Evolutionary conservation across 768 basidiomycete genomes (phyloP).

Genomic region (Suillus alpinus): DNA sequence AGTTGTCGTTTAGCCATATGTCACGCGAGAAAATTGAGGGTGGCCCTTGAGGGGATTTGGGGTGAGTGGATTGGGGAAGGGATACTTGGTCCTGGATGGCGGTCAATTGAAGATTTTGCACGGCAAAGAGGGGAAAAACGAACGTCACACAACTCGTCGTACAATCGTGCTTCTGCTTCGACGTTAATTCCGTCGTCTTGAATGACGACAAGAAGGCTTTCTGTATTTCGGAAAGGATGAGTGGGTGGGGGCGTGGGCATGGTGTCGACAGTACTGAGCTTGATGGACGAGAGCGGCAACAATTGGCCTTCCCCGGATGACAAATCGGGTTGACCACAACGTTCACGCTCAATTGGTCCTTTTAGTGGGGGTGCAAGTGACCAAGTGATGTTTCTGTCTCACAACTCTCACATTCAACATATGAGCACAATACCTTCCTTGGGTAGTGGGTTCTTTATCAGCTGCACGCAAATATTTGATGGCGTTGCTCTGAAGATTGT

Average conservation of each 20-base stretch:
- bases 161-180: constrained; percentile 64
- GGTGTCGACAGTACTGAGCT: background rate
- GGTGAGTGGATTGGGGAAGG: constrained; percentile 11
- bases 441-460: no score
- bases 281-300: no score
- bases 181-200: constrained; percentile 55
- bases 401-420: no score
- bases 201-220: constrained; percentile 50
- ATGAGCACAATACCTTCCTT: no score
- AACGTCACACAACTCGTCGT: constrained; percentile 61
- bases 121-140: constrained; percentile 1
- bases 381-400: no score
- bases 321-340: background rate
- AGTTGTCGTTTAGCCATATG: constrained; percentile 67
- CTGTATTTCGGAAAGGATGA: constrained; percentile 48
- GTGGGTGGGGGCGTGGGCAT: constrained; percentile 16
- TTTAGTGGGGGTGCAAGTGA: no score
- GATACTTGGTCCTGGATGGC: constrained; percentile 15
- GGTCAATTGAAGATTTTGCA: background rate
- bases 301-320: background rate
- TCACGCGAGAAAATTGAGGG: constrained; percentile 65
- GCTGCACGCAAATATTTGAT: no score
- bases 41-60: constrained; percentile 30
- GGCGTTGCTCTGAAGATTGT: no score
- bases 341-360: no score